Conservation (phyloP, 192 early-diverging fungal species). For the Piromyces sp. region DNA sequence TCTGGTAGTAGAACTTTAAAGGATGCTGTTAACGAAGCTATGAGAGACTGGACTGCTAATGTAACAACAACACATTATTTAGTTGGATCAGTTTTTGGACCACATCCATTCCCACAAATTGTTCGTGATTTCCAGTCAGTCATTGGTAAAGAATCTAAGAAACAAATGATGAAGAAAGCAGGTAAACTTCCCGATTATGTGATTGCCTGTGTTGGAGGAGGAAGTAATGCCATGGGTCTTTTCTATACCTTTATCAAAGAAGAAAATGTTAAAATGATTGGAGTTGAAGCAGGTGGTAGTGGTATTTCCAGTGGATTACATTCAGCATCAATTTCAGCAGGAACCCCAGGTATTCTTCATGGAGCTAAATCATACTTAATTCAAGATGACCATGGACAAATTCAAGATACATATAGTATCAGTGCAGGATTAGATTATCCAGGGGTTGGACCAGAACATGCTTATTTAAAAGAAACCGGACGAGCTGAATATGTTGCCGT, state of each 20-base stretch:
- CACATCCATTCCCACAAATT: slow-evolving; percentile 91
- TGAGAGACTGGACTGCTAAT: slow-evolving; percentile 98
- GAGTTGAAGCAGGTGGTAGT: slow-evolving; percentile 88
- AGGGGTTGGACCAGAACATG: slow-evolving; percentile 92
- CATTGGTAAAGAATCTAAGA: slow-evolving; percentile 77
- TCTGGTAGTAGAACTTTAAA: slow-evolving; percentile 71
- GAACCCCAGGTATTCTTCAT: slow-evolving; percentile 82
- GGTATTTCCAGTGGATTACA: slow-evolving; percentile 75
- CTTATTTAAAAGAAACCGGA: slow-evolving; percentile 70
- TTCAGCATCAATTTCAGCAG: slow-evolving; percentile 72
- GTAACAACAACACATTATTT: slow-evolving; percentile 84
- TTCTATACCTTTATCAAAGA: slow-evolving; percentile 89
- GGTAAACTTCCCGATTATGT: slow-evolving; percentile 79
- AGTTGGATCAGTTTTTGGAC: slow-evolving; percentile 91
- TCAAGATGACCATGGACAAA: slow-evolving; percentile 92
- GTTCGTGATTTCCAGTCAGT: slow-evolving; percentile 97
- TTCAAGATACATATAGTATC: slow-evolving; percentile 85
- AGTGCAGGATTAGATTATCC: slow-evolving; percentile 96
- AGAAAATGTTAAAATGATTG: slow-evolving; percentile 63
- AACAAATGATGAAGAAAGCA: slow-evolving; percentile 62
- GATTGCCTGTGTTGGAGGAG: slow-evolving; percentile 94
- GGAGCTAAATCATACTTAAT: slow-evolving; percentile 88
- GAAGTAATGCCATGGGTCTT: slow-evolving; percentile 92
- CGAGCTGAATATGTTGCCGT: slow-evolving; percentile 68
- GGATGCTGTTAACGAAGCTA: slow-evolving; percentile 96